phyloP scores from a whole-genome alignment of 805 yeast genomes.

The Hanseniaspora osmophila region DNA sequence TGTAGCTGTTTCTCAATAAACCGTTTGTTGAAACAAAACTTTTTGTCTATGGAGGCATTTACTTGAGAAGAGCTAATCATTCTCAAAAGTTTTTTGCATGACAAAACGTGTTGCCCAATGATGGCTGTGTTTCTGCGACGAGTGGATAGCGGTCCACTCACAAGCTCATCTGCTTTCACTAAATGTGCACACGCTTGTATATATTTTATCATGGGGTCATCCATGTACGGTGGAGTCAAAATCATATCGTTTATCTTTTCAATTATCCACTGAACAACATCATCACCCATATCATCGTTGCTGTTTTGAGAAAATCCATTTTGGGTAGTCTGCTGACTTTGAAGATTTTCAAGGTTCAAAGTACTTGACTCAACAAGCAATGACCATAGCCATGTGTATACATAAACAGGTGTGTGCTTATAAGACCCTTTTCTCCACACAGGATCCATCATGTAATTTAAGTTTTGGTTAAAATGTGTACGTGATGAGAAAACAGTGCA shows the following conservation, averaged over 20 bases:
- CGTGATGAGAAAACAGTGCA: slow-evolving; percentile 15
- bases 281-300: neutral
- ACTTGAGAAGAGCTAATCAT: slow-evolving; percentile 4
- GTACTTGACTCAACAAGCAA: slow-evolving; percentile 6
- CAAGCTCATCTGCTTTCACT: slow-evolving; percentile 15
- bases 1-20: slow-evolving; percentile 14
- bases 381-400: slow-evolving; percentile 19
- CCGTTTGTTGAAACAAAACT: slow-evolving; percentile 12
- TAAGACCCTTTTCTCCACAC: slow-evolving; percentile 19
- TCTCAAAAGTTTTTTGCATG: slow-evolving; percentile 11
- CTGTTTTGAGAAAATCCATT: no score
- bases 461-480: slow-evolving; percentile 12
- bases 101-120: slow-evolving; percentile 11
- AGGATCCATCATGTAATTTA: slow-evolving; percentile 15
- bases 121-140: slow-evolving; percentile 13
- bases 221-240: slow-evolving; percentile 21
- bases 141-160: slow-evolving; percentile 5
- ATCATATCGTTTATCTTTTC: slow-evolving; percentile 18
- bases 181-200: slow-evolving; percentile 17
- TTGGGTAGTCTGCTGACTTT: no score
- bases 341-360: no score
- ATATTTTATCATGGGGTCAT: slow-evolving; percentile 21
- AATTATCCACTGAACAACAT: slow-evolving; percentile 8
- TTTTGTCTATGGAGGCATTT: slow-evolving; percentile 5
- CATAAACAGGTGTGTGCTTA: slow-evolving; percentile 17